These are phyloP conservation scores for Mucuna pruriens DNA, from an alignment of 306 rosid species.

Conservation along the genomic window DNA sequence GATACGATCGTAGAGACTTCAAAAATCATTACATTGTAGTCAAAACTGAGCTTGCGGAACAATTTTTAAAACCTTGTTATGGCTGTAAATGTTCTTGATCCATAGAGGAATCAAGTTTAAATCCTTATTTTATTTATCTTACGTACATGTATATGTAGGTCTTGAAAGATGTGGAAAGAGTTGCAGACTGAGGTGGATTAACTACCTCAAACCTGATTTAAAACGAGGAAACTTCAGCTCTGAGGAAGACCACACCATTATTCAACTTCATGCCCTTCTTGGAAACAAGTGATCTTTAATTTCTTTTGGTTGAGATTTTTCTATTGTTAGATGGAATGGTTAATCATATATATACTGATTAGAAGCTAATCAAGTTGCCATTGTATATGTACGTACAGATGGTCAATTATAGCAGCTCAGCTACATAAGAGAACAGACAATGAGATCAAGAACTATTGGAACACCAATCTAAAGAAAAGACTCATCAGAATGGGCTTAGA, in stretches of 20 bases:
- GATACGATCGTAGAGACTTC: no score
- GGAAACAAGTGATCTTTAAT: slow-evolving; percentile 39
- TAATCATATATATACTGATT: no score
- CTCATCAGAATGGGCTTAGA: slow-evolving; percentile 48
- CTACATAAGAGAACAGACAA: slow-evolving; percentile 50
- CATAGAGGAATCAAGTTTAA: background rate
- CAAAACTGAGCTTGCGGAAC: no score
- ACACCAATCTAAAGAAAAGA: slow-evolving; percentile 48
- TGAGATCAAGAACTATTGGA: slow-evolving; percentile 57
- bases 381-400: slow-evolving; percentile 17
- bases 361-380: no score
- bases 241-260: slow-evolving; percentile 39
- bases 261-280: slow-evolving; percentile 47
- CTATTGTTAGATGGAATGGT: no score
- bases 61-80: no score
- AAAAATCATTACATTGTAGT: no score
- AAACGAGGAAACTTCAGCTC: slow-evolving; percentile 45
- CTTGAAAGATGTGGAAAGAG: slow-evolving; percentile 49
- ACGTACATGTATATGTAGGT: slow-evolving; percentile 16
- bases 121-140: background rate
- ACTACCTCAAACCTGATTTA: slow-evolving; percentile 39
- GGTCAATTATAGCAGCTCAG: slow-evolving; percentile 53
- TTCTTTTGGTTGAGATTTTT: background rate
- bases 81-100: background rate
- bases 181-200: slow-evolving; percentile 52